These are phyloP conservation scores for Solanum hybrid DNA, from an alignment of 305 asterid species.

Conservation along the genomic window DNA sequence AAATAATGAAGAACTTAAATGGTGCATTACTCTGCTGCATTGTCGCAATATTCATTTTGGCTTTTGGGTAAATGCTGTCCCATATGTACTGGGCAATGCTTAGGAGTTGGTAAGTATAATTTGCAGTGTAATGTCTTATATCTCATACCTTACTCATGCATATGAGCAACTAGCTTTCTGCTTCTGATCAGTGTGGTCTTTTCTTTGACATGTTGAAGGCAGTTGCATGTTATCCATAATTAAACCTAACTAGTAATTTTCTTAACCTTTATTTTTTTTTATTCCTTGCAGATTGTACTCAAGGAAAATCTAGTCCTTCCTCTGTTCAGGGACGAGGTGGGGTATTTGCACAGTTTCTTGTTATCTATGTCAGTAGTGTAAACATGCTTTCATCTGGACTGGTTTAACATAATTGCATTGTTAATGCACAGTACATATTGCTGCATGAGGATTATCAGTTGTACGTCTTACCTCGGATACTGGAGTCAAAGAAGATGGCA, in stretches of 20 bases:
- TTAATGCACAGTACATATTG: constrained; percentile 55
- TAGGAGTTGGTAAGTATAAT: not conserved
- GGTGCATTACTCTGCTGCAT: not conserved
- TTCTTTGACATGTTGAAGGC: not conserved
- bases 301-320: constrained; percentile 91
- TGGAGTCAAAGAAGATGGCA: constrained; percentile 97
- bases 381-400: constrained; percentile 5
- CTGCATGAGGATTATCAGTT: constrained; percentile 91
- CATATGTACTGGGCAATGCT: not conserved
- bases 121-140: not conserved
- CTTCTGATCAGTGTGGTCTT: not conserved
- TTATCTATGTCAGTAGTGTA: not conserved
- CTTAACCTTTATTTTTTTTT: constrained; percentile 17
- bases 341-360: constrained; percentile 16
- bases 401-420: constrained; percentile 3
- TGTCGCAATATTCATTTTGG: not conserved
- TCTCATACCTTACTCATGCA: not conserved
- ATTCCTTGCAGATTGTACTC: constrained; percentile 71
- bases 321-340: constrained; percentile 90
- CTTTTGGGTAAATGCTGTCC: not conserved
- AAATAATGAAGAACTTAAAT: not conserved
- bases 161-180: not conserved
- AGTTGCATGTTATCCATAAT: not conserved
- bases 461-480: constrained; percentile 75
- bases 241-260: constrained; percentile 13